Conservation (phyloP, 768 basidiomycete genomes). For the Lentinus tigrinus region DNA sequence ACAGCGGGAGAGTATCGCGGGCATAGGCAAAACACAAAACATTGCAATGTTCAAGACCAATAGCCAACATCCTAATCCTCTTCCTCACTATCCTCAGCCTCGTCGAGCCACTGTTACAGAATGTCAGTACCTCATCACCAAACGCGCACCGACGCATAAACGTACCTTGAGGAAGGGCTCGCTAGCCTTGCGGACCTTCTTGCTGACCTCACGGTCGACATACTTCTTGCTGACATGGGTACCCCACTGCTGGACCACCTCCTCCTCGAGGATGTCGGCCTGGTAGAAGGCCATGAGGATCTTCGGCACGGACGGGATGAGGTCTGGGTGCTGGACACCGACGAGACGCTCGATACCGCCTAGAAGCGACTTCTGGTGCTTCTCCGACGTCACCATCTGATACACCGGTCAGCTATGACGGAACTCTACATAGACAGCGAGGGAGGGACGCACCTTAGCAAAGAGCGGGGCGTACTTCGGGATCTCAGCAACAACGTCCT, state of each 20-base stretch:
- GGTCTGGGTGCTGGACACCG: constrained; percentile 71
- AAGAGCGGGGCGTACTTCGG: constrained; percentile 66
- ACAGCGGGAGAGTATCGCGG: too few species aligned
- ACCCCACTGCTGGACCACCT: constrained; percentile 87
- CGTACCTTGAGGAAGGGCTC: constrained; percentile 91
- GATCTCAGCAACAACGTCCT: constrained; percentile 65
- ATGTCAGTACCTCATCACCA: constrained; percentile 4
- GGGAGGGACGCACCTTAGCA: constrained; percentile 58
- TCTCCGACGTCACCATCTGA: constrained; percentile 88
- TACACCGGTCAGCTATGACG: neutral
- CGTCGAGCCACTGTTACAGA: constrained; percentile 73
- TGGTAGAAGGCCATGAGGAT: constrained; percentile 95
- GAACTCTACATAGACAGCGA: neutral
- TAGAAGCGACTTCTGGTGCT: constrained; percentile 91
- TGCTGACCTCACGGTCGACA: constrained; percentile 90
- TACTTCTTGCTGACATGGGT: constrained; percentile 97
- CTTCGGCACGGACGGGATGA: constrained; percentile 76
- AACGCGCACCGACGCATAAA: neutral
- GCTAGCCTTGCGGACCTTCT: constrained; percentile 93
- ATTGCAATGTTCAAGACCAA: neutral
- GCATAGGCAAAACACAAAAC: too few species aligned
- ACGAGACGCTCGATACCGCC: constrained; percentile 90
- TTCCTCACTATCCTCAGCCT: constrained; percentile 80
- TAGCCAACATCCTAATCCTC: constrained; percentile 17
- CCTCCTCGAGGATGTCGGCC: constrained; percentile 89